phyloP scores from a whole-genome alignment of 2,329 filamentous ascomycete genomes.

The Beauveria scarabaeidicola region DNA sequence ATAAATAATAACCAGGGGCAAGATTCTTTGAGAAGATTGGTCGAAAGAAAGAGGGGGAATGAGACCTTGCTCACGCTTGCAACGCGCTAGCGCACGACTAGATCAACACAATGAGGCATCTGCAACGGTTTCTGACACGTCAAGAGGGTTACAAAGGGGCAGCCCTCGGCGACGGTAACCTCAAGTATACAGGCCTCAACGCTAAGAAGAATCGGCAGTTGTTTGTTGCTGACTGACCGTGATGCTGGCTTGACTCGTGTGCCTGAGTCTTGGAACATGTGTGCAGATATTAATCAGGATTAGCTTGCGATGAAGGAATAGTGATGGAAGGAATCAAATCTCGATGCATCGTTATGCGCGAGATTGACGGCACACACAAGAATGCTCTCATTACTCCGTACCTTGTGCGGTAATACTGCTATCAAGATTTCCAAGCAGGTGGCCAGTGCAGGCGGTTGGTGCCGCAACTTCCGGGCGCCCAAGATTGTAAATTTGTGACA shows the following conservation, averaged over 20 bases:
- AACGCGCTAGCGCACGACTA: neutral
- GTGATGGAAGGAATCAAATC: neutral
- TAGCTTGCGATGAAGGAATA: neutral
- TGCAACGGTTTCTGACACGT: neutral
- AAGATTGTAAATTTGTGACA: neutral
- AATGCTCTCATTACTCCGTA: neutral
- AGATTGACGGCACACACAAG: neutral
- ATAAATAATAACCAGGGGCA: neutral
- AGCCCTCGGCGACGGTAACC: neutral
- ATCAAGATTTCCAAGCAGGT: neutral
- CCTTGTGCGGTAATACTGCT: neutral
- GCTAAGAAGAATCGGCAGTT: constrained; percentile 1
- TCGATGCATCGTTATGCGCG: neutral
- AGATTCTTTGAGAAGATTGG: neutral
- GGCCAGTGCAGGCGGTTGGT: neutral
- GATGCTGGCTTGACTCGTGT: neutral
- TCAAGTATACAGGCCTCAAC: neutral
- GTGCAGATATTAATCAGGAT: neutral
- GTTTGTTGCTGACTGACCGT: neutral
- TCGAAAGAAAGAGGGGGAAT: constrained; percentile 2
- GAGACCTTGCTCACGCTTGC: neutral
- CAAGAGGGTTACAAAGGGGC: neutral
- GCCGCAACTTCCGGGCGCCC: neutral
- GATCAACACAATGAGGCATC: neutral
- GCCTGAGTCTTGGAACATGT: neutral